Conservation (phyloP, 2,329 filamentous ascomycete genomes). For the Nemania diffusa region DNA sequence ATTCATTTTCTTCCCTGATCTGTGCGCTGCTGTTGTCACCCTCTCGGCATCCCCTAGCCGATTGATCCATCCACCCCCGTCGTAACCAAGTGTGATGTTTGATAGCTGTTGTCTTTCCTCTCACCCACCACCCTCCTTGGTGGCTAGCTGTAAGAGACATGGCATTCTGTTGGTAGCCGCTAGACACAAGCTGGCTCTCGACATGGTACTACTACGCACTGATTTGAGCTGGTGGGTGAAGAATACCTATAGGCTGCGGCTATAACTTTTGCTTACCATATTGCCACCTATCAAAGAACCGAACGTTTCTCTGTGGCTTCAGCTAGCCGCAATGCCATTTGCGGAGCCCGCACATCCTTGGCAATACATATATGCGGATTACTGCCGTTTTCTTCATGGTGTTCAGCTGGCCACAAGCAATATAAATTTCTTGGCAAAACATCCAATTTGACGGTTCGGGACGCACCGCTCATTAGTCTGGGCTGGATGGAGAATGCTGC, state of each 20-base stretch:
- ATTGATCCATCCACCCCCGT: slow-evolving; percentile 11
- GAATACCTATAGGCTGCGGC: background rate
- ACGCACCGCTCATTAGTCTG: slow-evolving; percentile 4
- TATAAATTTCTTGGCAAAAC: slow-evolving; percentile 6
- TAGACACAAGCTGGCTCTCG: background rate
- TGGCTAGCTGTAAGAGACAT: slow-evolving; percentile 8
- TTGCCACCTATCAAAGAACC: background rate
- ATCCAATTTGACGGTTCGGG: slow-evolving; percentile 12
- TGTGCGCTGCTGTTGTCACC: background rate
- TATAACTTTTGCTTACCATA: background rate
- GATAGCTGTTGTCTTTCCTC: slow-evolving; percentile 1
- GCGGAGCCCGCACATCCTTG: slow-evolving; percentile 17
- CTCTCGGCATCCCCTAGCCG: background rate
- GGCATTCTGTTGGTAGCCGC: slow-evolving; percentile 4
- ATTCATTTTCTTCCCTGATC: slow-evolving; percentile 6
- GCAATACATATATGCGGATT: slow-evolving; percentile 12
- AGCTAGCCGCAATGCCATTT: slow-evolving; percentile 19
- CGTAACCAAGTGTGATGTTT: background rate
- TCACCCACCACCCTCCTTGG: background rate
- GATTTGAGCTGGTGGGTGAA: background rate
- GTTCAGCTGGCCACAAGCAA: slow-evolving; percentile 22
- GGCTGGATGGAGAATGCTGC: background rate
- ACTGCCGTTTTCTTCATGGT: background rate
- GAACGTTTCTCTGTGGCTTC: slow-evolving; percentile 8
- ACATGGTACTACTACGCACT: background rate